Evolutionary conservation across 805 yeast genomes (phyloP).

Genomic region (Metschnikowia santaceciliae): DNA sequence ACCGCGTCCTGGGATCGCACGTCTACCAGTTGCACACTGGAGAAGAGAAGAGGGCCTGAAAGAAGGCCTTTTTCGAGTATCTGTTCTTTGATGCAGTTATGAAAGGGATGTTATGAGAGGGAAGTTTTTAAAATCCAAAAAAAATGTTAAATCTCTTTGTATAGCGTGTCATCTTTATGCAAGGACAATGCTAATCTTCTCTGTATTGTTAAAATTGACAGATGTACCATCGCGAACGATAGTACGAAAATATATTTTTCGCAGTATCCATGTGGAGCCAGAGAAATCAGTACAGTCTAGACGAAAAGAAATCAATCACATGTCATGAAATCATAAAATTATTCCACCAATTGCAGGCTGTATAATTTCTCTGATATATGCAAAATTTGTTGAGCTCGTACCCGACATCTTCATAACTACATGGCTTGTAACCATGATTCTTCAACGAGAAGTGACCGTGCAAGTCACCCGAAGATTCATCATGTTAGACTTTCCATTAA

Average conservation of each 20-base stretch:
- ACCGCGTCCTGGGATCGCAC: slow-evolving; percentile 3
- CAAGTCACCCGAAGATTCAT: too few species aligned
- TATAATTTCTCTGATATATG: too few species aligned
- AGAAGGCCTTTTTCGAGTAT: neutral
- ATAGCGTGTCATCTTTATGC: slow-evolving; percentile 99
- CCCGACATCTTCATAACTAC: too few species aligned
- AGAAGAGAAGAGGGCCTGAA: neutral
- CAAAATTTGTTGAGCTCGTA: too few species aligned
- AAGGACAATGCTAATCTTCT: slow-evolving; percentile 99
- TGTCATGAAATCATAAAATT: too few species aligned
- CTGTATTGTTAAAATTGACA: slow-evolving; percentile 99
- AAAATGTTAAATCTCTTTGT: slow-evolving; percentile 97
- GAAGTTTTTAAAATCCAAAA: slow-evolving; percentile 37
- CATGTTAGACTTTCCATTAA: too few species aligned
- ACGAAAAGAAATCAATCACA: too few species aligned
- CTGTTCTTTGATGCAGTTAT: neutral
- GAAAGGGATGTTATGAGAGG: neutral
- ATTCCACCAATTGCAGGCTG: too few species aligned
- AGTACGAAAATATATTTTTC: slow-evolving; percentile 26
- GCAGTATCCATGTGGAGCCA: neutral
- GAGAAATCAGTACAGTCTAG: neutral
- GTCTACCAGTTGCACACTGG: neutral
- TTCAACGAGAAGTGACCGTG: too few species aligned
- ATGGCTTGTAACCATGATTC: too few species aligned
- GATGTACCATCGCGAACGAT: slow-evolving; percentile 50